Base-by-base conservation (phyloP, 768 basidiomycete genomes). In the Suillus tomentosus region DNA sequence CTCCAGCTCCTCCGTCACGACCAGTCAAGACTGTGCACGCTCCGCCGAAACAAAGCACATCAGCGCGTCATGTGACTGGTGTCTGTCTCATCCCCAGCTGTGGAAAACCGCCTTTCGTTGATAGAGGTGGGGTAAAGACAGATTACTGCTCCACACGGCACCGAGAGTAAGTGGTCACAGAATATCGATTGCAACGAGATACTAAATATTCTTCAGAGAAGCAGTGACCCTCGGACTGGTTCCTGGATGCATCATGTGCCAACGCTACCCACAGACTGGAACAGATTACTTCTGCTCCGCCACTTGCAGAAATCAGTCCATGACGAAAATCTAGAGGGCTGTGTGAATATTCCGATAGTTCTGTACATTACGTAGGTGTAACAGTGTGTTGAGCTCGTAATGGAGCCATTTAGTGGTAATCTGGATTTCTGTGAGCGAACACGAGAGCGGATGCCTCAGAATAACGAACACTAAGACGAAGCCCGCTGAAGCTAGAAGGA, bases 271-370 rank as follows among this genome's bases (percentile, higher is more conserved):
- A 24, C 87, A 89, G 71, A 82, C 83, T 63, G 80, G 80, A 45
- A 77, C 71, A 5, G 87, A 89, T 76, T 87, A 88, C 71, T 89
- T 89, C 71, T 89, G 88, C 68, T 80, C 84, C 19, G 74, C 79
- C 63, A 78, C 78, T 3, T 89, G 88, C 72, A 81, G 81, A 68
- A 85, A 87, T 53, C 82, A 87, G 67, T 84, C 87, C 48, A 73
- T 86, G 80, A 81, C 77, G 62, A 88, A 89, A 74, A 67, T 75
- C 54, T 74, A 60, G 45, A 15, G 10, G 40, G 17, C 10, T 15
- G 7, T 36, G 39, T 57, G 10, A 40, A 58, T 42, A 14, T 37
- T 54, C 10, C 13, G 19, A 36, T 31, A 11, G 39, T 19, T 58
- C 10, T 58, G 57, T 58, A 58, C 40, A 58, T 27, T 58, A 17